Base-by-base conservation (phyloP, 495 filamentous ascomycete genomes). In the Beverwykella pulmonaria region DNA sequence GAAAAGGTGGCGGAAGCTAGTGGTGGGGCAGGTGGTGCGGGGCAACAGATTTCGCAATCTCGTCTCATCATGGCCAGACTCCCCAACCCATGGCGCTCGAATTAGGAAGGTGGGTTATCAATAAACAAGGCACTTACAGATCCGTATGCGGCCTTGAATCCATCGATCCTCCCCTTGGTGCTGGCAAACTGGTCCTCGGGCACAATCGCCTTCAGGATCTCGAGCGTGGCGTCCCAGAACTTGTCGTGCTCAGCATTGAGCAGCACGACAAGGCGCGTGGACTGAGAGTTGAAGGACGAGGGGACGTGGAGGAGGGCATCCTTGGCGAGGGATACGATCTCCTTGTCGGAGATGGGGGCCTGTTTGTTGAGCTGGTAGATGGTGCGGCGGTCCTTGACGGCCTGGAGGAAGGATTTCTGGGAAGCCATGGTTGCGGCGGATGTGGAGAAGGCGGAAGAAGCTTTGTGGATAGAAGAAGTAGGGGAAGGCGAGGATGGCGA, bases 221-320 rank as follows among this genome's bases (percentile, higher is more conserved):
- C 80, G 36, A 63, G 69, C 32, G 82, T 79, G 61, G 87, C 76
- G 61, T 84, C 82, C 87, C 87, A 90, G 63, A 88, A 79, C 77
- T 84, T 85, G 59, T 86, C 81, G 75, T 89, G 86, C 71, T 87
- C 85, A 60, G 76, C 81, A 58, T 83, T 83, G 71, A 88, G 78
- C 65, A 89, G 81, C 26, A 88, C 81, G 15, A 90, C 77, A 39
- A 82, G 74, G 56, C 87, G 85, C 71, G 85, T 82, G 71, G 78
- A 80, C 78, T 90, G 87, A 48, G 82, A 83, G 82, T 90, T 90
- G 85, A 88, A 90, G 71, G 80, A 82, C 39, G 75, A 80, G 19
- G 87, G 87, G 32, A 82, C 75, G 73, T 88, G 80, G 53, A 80
- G 77, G 58, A 88, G 65, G 46, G 77, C 74, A 49, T 84, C 73